Percentiles rank a stretch among this genome's conserved stretches.
Conservation (phyloP, 345 rosid genomes). For the Salix exigua region DNA sequence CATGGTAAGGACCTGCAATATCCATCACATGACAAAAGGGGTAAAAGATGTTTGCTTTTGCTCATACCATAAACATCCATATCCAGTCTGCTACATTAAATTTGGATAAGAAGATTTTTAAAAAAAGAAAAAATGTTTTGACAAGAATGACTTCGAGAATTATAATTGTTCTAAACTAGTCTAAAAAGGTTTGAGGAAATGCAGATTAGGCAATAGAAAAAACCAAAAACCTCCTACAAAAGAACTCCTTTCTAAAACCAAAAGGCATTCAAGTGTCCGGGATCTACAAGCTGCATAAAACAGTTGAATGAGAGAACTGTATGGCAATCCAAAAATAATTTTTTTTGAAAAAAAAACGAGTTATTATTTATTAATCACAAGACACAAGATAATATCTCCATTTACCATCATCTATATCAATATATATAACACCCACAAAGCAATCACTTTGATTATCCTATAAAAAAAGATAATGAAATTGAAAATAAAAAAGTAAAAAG, state of each 20-base stretch:
- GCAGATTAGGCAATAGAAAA: background rate
- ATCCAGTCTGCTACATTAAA: background rate
- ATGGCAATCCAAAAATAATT: background rate
- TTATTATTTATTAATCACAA: background rate
- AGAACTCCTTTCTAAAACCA: background rate
- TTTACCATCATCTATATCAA: background rate
- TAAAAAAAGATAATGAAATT: background rate
- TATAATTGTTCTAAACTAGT: background rate
- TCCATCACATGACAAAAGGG: conserved; percentile 12
- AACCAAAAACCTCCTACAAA: background rate
- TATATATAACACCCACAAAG: background rate
- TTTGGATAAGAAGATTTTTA: background rate
- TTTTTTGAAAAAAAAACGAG: background rate
- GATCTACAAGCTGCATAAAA: background rate
- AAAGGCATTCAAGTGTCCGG: background rate
- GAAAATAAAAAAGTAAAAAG: background rate
- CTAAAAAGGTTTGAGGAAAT: background rate
- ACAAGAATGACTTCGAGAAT: background rate
- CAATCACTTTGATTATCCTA: background rate
- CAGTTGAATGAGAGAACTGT: background rate
- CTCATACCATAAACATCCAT: background rate
- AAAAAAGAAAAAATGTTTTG: background rate
- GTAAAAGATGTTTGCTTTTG: background rate
- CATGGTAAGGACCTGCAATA: conserved; percentile 78
- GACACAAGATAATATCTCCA: background rate